Evolutionary conservation across 106 monocot genomes (phyloP), one percentile per base, ranked within the genome.

Genomic region (Dactylorhiza incarnata): DNA sequence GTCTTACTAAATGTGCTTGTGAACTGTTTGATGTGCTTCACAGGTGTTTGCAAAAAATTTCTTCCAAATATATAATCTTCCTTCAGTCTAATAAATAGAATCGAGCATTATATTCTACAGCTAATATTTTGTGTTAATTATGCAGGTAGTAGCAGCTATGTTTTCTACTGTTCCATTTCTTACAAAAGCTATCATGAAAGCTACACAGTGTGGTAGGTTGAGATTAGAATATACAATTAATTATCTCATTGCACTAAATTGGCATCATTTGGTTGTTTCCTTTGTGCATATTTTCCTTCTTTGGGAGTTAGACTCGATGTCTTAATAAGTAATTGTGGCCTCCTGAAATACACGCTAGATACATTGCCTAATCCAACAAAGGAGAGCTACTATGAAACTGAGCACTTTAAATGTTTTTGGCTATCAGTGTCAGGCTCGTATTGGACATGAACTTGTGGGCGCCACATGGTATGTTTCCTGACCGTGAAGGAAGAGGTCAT

Each of bases 111-210:
- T 46, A 69, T 25, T 1, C 29, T 75, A 7, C 47, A 72, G 48
- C 71, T 71, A 46, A n/a, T 3, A 22, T 72, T 50, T 53, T 29
- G 22, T 14, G 19, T 29, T 26, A 52, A 53, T 26, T 74, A 72
- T 78, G 59, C 86, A 93, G 96, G 87, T 96, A 45, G 78, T 93
- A 76, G 87, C 93, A 19, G 84, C 89, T 66, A 89, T 96, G 90
- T 93, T 85, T 79, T 86, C 96, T 45, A 96, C 72, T 44, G 75
- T 96, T 58, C 96, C 96, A 7, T 86, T 93, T 77, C 82, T 96
- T 58, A 83, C 93, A 82, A 89, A 72, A 71, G 93, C 93, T 56
- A 91, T 96, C 43, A 91, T 93, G 96, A 96, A 81, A 80, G 93
- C 96, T 81, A 87, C 96, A 81, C 75, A 89, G 76, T 84, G 87